phyloP scores from a whole-genome alignment of 805 yeast species.

The Yarrowia deformans region DNA sequence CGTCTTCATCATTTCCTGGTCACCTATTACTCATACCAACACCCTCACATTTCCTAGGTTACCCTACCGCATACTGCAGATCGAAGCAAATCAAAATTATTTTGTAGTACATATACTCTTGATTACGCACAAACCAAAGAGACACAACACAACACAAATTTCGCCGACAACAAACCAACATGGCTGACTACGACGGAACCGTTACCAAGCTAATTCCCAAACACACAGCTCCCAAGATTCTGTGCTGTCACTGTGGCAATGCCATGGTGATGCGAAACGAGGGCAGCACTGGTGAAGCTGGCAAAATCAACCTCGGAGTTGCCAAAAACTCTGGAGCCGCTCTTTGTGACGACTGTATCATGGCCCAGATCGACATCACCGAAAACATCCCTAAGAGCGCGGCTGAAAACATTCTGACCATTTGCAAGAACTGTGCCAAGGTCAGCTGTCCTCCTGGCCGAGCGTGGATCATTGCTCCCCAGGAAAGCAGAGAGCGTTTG shows the following conservation, averaged over 20 bases:
- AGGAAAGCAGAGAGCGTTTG: conserved; percentile 86
- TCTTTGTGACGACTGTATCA: conserved; percentile 95
- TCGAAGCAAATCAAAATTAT: conserved; percentile 32
- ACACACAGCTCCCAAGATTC: conserved; percentile 72
- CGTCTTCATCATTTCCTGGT: no score
- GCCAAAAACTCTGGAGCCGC: conserved; percentile 82
- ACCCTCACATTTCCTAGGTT: neutral
- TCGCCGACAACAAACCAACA: neutral
- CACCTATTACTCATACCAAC: neutral
- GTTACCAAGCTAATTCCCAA: conserved; percentile 47
- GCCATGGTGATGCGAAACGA: conserved; percentile 67
- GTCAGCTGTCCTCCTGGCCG: conserved; percentile 91
- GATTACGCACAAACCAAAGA: neutral
- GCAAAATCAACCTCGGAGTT: conserved; percentile 34
- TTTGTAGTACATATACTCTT: neutral
- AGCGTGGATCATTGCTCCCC: conserved; percentile 81
- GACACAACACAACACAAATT: neutral
- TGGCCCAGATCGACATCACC: conserved; percentile 88
- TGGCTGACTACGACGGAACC: conserved; percentile 30
- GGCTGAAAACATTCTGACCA: conserved; percentile 63
- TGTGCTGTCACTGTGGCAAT: conserved; percentile 96
- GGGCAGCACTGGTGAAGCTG: conserved; percentile 1
- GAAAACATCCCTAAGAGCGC: conserved; percentile 90
- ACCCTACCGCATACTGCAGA: conserved; percentile 36
- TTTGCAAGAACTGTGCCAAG: conserved; percentile 93